Evolutionary conservation across 192 early-diverging fungal genomes (phyloP).

Genomic region (Chytriomyces hyalinus): DNA sequence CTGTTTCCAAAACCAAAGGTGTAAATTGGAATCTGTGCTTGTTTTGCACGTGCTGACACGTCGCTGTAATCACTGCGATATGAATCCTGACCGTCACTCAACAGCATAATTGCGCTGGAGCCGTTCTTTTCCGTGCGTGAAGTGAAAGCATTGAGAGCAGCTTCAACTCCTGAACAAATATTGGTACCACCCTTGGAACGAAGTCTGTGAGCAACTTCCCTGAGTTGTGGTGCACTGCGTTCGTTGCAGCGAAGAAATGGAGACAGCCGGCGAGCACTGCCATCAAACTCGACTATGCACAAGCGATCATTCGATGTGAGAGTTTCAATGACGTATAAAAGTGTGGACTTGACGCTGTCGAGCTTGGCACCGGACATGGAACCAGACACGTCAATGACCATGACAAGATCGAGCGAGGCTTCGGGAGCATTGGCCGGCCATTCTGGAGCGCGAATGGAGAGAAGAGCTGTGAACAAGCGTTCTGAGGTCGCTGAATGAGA

Average conservation of each 20-base stretch:
- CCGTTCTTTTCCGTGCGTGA: constrained; percentile 18
- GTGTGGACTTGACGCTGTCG: constrained; percentile 12
- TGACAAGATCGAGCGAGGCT: constrained; percentile 26
- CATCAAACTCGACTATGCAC: constrained; percentile 20
- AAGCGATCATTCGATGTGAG: constrained; percentile 22
- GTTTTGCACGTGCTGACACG: not conserved
- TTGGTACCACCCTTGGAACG: constrained; percentile 12
- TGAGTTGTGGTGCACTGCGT: not conserved
- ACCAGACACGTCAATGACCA: constrained; percentile 33
- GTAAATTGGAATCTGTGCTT: constrained; percentile 1
- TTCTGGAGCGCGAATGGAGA: not conserved
- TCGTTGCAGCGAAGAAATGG: not conserved
- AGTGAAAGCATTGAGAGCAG: not conserved
- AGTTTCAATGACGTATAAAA: constrained; percentile 10
- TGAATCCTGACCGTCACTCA: constrained; percentile 36
- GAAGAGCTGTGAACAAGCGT: not conserved
- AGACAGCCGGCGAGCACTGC: not conserved
- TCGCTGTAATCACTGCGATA: not conserved
- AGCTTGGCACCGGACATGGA: constrained; percentile 22
- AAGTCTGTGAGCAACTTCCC: constrained; percentile 2
- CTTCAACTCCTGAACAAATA: not conserved
- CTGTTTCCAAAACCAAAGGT: constrained; percentile 29
- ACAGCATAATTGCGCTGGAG: constrained; percentile 4
- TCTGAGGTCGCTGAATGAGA: not conserved
- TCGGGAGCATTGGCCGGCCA: not conserved